phyloP scores from a whole-genome alignment of 495 filamentous ascomycete genomes.

The Lophiotrema nucula region DNA sequence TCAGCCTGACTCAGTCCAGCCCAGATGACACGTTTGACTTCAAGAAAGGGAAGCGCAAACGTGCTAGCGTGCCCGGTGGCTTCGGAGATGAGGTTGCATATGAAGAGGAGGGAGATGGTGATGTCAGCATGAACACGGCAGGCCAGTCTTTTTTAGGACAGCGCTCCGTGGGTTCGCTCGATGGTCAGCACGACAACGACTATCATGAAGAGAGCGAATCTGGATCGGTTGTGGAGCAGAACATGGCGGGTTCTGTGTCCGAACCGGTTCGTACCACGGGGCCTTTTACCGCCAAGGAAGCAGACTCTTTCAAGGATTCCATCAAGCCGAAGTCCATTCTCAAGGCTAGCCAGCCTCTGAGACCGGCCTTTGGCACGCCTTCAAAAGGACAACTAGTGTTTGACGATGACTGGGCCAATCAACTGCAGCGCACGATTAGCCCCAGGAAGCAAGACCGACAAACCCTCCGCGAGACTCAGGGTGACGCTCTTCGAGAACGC shows the following conservation, averaged over 20 bases:
- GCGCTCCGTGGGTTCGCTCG: constrained; percentile 77
- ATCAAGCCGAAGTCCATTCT: constrained; percentile 49
- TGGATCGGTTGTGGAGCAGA: constrained; percentile 62
- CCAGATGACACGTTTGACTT: constrained; percentile 83
- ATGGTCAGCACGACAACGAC: constrained; percentile 63
- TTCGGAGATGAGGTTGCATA: constrained; percentile 63
- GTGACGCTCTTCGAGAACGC: constrained; percentile 50
- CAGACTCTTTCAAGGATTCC: constrained; percentile 41
- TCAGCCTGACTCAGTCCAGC: constrained; percentile 50
- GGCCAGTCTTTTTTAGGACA: constrained; percentile 84
- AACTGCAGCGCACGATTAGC: constrained; percentile 86
- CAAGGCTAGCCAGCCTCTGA: constrained; percentile 39
- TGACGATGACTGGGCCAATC: constrained; percentile 79
- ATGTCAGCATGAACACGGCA: constrained; percentile 30
- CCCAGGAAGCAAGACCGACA: constrained; percentile 82
- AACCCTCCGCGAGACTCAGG: constrained; percentile 60
- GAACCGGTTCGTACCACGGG: constrained; percentile 65
- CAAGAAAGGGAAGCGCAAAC: constrained; percentile 53
- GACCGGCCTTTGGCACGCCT: constrained; percentile 34
- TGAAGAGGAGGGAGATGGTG: constrained; percentile 48
- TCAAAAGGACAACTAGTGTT: constrained; percentile 47
- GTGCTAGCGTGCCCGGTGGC: constrained; percentile 68
- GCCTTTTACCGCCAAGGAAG: constrained; percentile 40
- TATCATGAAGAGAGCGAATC: constrained; percentile 69
- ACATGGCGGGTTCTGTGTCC: constrained; percentile 75